Percentiles rank a stretch among this genome's conserved stretches.
Evolutionary conservation across 129 eudicot genomes (phyloP).

Genomic region (Chrysanthemum lavandulifolium): DNA sequence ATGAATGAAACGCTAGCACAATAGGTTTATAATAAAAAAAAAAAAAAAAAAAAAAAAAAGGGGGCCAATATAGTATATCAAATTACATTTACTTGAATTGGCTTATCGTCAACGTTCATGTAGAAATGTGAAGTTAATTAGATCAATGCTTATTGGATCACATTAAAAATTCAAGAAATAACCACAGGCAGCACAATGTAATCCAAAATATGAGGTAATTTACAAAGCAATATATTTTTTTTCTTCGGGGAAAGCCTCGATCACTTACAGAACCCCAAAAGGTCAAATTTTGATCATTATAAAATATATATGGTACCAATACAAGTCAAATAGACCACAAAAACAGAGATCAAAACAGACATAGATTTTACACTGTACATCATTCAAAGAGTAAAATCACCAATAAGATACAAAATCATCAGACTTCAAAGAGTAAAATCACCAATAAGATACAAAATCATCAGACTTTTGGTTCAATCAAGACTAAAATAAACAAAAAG

Average conservation of each 20-base stretch:
- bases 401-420: too few species aligned
- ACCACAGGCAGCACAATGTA: neutral
- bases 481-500: neutral
- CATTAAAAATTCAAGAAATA: slow-evolving; percentile 6
- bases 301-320: neutral
- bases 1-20: slow-evolving; percentile 1
- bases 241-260: neutral
- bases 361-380: neutral
- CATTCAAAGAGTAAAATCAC: slow-evolving; percentile 18
- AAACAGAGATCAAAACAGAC: neutral
- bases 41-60: neutral
- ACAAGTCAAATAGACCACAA: neutral
- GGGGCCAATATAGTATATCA: neutral
- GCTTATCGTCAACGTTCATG: too few species aligned
- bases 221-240: neutral
- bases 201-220: slow-evolving; percentile 2
- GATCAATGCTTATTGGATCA: slow-evolving; percentile 13
- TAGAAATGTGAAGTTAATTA: neutral
- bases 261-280: slow-evolving; percentile 10
- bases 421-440: slow-evolving; percentile 15
- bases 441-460: neutral
- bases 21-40: neutral
- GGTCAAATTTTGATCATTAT: slow-evolving; percentile 3
- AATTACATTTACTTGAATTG: too few species aligned
- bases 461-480: neutral